phyloP scores from a whole-genome alignment of 257 asterid species.

The Fraxinus americana region DNA sequence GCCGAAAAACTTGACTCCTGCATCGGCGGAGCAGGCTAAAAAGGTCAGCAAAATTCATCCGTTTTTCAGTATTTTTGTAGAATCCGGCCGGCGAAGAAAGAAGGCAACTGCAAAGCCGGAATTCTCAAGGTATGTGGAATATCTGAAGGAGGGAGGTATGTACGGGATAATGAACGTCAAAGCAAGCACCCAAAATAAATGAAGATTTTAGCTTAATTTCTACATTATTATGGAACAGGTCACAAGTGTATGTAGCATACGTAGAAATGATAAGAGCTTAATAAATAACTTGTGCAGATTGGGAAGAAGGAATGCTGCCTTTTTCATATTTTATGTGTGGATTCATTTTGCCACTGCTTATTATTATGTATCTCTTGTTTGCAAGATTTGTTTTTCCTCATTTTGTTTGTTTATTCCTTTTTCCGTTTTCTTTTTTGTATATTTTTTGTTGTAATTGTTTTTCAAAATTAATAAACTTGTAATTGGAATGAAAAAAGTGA shows the following conservation, averaged over 20 bases:
- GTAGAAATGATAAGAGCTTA: neutral
- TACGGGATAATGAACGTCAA: slow-evolving; percentile 27
- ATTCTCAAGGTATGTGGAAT: slow-evolving; percentile 72
- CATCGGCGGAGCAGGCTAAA: slow-evolving; percentile 12
- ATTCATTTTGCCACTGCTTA: neutral
- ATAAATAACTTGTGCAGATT: neutral
- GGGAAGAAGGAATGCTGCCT: neutral
- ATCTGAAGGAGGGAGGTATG: slow-evolving; percentile 70
- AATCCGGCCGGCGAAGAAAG: slow-evolving; percentile 33
- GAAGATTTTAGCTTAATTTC: neutral
- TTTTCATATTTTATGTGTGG: neutral
- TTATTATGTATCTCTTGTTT: neutral
- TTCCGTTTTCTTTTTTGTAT: too few relatives aligned
- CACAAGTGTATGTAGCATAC: neutral
- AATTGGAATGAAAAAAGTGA: too few relatives aligned
- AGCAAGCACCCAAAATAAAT: slow-evolving; percentile 24
- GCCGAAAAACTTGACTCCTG: neutral
- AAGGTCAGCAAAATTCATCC: slow-evolving; percentile 26
- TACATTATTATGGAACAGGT: neutral
- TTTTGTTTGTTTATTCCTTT: too few relatives aligned
- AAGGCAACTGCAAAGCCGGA: slow-evolving; percentile 72
- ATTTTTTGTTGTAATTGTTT: too few relatives aligned
- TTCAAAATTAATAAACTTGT: too few relatives aligned
- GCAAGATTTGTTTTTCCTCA: too few relatives aligned
- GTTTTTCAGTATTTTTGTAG: slow-evolving; percentile 27